Conservation (phyloP, 148 eudicot genomes). For the Rhododendron ovatum region DNA sequence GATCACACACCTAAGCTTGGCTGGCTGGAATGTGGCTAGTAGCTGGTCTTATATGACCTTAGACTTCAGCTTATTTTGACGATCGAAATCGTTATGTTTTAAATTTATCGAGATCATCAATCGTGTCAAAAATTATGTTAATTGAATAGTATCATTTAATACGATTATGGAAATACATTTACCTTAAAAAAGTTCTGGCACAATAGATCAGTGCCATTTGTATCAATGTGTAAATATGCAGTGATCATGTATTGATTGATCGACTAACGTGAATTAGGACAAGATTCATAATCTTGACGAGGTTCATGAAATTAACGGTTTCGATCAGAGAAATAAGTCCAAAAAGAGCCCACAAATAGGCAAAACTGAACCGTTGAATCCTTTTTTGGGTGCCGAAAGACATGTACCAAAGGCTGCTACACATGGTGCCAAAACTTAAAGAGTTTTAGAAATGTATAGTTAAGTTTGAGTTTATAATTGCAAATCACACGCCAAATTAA, state of each 20-base stretch:
- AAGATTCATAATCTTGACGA: background rate
- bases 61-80: background rate
- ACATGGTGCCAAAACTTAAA: background rate
- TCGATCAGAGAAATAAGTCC: background rate
- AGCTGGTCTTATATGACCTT: background rate
- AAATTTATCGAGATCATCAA: background rate
- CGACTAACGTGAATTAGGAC: background rate
- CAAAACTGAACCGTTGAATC: background rate
- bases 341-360: background rate
- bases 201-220: too few relatives aligned
- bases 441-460: background rate
- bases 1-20: background rate
- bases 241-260: background rate
- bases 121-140: too few relatives aligned
- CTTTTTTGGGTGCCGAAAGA: too few relatives aligned
- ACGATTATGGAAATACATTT: too few relatives aligned
- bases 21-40: background rate
- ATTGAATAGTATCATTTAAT: too few relatives aligned
- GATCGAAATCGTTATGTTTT: background rate
- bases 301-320: background rate
- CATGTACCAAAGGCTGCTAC: too few relatives aligned
- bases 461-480: background rate
- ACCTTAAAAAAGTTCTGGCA: too few relatives aligned
- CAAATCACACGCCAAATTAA: background rate
- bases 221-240: background rate